Percentiles rank a stretch among this genome's conserved stretches.
Evolutionary conservation across 345 rosid genomes (phyloP).

Genomic region (Linum lewisii): DNA sequence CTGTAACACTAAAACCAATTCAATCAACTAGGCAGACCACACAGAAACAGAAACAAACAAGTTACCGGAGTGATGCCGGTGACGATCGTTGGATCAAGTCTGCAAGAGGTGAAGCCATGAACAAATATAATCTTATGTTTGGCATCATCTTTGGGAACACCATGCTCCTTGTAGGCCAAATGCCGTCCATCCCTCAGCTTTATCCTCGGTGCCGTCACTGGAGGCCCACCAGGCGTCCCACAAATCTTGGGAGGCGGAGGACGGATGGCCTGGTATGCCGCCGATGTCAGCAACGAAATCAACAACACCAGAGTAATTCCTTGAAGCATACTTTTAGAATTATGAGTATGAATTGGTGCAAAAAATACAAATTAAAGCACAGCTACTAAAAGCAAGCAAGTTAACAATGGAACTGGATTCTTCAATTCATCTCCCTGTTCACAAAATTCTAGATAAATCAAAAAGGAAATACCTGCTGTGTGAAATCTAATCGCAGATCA

Average conservation of each 20-base stretch:
- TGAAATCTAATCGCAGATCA: too few species aligned
- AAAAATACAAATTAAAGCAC: background rate
- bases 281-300: slow-evolving; percentile 4
- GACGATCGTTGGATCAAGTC: slow-evolving; percentile 2
- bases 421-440: too few species aligned
- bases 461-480: too few species aligned
- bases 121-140: slow-evolving; percentile 13
- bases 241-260: slow-evolving; percentile 19
- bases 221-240: slow-evolving; percentile 15
- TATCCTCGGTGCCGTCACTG: slow-evolving; percentile 16
- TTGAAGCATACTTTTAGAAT: background rate
- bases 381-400: background rate
- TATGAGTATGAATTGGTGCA: too few species aligned
- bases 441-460: too few species aligned
- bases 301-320: background rate
- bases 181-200: slow-evolving; percentile 21
- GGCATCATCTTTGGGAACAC: slow-evolving; percentile 16
- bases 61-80: slow-evolving; percentile 5
- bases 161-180: slow-evolving; percentile 16
- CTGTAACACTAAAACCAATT: background rate
- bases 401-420: background rate
- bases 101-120: slow-evolving; percentile 17
- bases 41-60: background rate
- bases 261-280: slow-evolving; percentile 8
- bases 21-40: background rate